phyloP scores from a whole-genome alignment of 345 rosid genomes.

The Gossypium turneri region DNA sequence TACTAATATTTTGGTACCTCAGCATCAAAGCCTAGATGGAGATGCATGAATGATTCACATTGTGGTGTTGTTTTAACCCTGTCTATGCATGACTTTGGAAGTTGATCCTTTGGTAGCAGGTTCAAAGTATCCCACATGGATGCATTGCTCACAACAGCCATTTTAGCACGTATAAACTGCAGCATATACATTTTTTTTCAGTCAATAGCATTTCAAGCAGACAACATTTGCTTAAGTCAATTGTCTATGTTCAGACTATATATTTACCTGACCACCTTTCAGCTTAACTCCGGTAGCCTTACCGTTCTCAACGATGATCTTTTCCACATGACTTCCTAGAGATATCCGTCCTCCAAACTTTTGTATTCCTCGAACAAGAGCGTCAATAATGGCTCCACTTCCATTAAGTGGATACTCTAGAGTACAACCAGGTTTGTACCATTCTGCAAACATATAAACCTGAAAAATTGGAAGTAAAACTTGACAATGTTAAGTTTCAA shows the following conservation, averaged over 20 bases:
- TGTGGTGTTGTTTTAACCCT: constrained; percentile 52
- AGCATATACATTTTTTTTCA: constrained; percentile 12
- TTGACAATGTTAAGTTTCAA: background rate
- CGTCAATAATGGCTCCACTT: constrained; percentile 71
- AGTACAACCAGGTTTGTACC: constrained; percentile 89
- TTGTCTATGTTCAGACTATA: background rate
- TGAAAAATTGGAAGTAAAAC: constrained; percentile 28
- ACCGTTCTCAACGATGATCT: constrained; percentile 64
- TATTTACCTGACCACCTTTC: constrained; percentile 76
- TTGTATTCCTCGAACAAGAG: constrained; percentile 78
- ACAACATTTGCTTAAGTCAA: background rate
- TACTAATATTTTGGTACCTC: constrained; percentile 38
- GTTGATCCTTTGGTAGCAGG: constrained; percentile 57
- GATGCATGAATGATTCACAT: constrained; percentile 99
- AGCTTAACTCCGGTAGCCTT: constrained; percentile 83
- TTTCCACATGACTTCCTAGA: constrained; percentile 72
- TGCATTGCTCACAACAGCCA: constrained; percentile 90
- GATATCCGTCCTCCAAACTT: constrained; percentile 80
- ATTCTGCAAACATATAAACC: constrained; percentile 96
- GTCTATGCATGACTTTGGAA: constrained; percentile 55
- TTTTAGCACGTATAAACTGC: constrained; percentile 79
- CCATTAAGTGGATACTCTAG: constrained; percentile 87
- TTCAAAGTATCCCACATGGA: constrained; percentile 89
- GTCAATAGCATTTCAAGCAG: background rate
- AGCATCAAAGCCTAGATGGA: constrained; percentile 87